A percentile compares a stretch with the other conserved stretches of the same genome.
These are phyloP conservation scores for Pythium phragmitis DNA, from an alignment of 352 stramenopile genomes.

Conservation along the genomic window DNA sequence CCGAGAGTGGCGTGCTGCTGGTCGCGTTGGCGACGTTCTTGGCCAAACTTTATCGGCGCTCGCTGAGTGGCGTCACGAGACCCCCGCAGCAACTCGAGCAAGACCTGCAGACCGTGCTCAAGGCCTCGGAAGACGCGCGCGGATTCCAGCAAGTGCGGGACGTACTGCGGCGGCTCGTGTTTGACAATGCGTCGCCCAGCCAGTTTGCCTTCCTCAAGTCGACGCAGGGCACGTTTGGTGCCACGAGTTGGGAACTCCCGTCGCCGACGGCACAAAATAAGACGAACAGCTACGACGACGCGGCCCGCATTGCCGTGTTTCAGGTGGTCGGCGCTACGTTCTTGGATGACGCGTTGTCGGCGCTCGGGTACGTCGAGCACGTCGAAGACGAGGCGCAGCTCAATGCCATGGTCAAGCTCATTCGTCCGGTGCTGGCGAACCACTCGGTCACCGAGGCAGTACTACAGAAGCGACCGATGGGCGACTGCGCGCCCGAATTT, in stretches of 20 bases:
- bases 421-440: constrained; percentile 49
- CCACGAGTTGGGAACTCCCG: constrained; percentile 13
- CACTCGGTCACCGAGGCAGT: constrained; percentile 34
- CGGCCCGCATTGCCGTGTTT: constrained; percentile 32
- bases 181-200: constrained; percentile 27
- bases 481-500: constrained; percentile 1
- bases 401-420: constrained; percentile 66
- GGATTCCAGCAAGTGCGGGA: constrained; percentile 61
- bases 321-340: constrained; percentile 58
- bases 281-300: constrained; percentile 11
- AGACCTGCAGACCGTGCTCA: constrained; percentile 44
- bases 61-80: neutral
- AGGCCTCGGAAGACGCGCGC: constrained; percentile 37
- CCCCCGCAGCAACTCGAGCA: constrained; percentile 28
- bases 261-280: constrained; percentile 5
- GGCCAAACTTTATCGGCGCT: constrained; percentile 34
- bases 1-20: constrained; percentile 44
- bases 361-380: constrained; percentile 54
- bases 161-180: constrained; percentile 44
- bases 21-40: constrained; percentile 55
- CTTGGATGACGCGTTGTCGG: constrained; percentile 52
- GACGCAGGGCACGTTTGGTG: constrained; percentile 8
- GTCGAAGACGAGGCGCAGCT: constrained; percentile 43
- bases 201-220: constrained; percentile 22
- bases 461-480: constrained; percentile 10